Evolutionary conservation across 805 yeast genomes (phyloP).

Genomic region (Zygosaccharomyces rouxii): DNA sequence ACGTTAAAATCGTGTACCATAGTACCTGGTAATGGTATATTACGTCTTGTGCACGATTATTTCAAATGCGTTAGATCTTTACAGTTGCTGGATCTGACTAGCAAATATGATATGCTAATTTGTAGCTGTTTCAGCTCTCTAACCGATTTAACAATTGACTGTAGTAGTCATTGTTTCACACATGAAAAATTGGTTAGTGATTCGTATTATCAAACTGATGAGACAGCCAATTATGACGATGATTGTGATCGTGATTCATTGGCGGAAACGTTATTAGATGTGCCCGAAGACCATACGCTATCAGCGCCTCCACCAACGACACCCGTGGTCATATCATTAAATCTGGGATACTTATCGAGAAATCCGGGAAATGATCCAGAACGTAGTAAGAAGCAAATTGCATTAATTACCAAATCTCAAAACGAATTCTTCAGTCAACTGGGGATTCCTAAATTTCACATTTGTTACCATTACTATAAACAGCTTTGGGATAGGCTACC

Average conservation of each 20-base stretch:
- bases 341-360: conserved; percentile 24
- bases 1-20: conserved; percentile 35
- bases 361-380: conserved; percentile 12
- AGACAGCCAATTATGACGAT: conserved; percentile 1
- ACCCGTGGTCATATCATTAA: conserved; percentile 25
- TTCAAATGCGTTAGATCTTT: conserved; percentile 41
- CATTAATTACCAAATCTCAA: conserved; percentile 26
- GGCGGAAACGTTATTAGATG: conserved; percentile 28
- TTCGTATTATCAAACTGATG: conserved; percentile 23
- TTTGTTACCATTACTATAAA: conserved; percentile 29
- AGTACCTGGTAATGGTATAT: conserved; percentile 37
- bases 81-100: conserved; percentile 37
- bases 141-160: conserved; percentile 42
- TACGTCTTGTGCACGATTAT: conserved; percentile 35
- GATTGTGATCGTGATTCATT: conserved; percentile 20
- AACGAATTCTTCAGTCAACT: conserved; percentile 20
- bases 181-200: conserved; percentile 23
- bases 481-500: conserved; percentile 33
- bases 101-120: conserved; percentile 46
- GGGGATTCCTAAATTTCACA: conserved; percentile 31
- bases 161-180: conserved; percentile 44
- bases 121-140: conserved; percentile 44
- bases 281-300: conserved; percentile 16
- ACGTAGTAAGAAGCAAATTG: conserved; percentile 15
- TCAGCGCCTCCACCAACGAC: conserved; percentile 36